Evolutionary conservation across 345 rosid genomes (phyloP).

Genomic region (Citrus sinensis): DVS_A1.0 CM039164.1:2235001-2235500

Average conservation of each 20-base stretch:
- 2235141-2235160: not conserved
- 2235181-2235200: not conserved
- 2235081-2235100: not conserved
- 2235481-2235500: no score
- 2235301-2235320: not conserved
- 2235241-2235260: not conserved
- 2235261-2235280: not conserved
- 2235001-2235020: accelerated
- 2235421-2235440: no score
- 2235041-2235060: no score
- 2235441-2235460: no score
- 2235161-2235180: not conserved
- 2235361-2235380: not conserved
- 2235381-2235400: no score
- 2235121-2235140: not conserved
- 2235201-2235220: not conserved
- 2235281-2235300: not conserved
- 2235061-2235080: no score
- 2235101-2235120: not conserved
- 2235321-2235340: not conserved
- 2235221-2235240: not conserved
- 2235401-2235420: no score
- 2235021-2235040: no score
- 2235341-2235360: not conserved
- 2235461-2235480: no score